Evolutionary conservation across 345 rosid species (phyloP), one percentile per base, ranked within the genome.

Genomic region (Hypericum androsaemum): DNA sequence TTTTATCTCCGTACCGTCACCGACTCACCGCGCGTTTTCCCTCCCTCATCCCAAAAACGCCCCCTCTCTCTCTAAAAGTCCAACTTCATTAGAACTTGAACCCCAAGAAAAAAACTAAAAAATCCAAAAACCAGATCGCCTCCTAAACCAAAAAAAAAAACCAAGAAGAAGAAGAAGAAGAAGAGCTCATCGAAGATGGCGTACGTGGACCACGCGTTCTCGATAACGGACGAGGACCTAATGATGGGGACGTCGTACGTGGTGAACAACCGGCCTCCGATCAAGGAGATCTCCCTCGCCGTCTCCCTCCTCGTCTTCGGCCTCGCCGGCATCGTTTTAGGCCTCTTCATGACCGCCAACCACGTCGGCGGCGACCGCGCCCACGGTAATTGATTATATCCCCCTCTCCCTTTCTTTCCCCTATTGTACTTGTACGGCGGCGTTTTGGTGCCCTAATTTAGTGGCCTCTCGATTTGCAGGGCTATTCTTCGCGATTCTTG

Each of bases 181-280:
- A 22, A 22, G 32, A 22, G 32, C 32, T 22, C 32, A 4, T 28
- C 51, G 67, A 72, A 65, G 54, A 89, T 90, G 98, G 96, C 98
- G 56, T 90, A 90, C 72, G 96, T 87, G 10, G 98, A 90, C 62
- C 96, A 87, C 50, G 96, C 96, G 11, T 90, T 90, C 78, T 90
- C 98, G 43, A 87, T 90, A 46, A 67, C 96, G 6, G 95, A 90
- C 73, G 98, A 90, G 68, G 96, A 87, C 56, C 69, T 84, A 36
- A 84, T 90, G 95, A 67, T 90, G 65, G 95, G 68, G 56, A 71
- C 69, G 5, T 62, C 89, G 0, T 79, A 84, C 63, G 56, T 79
- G 36, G 76, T 82, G 64, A 81, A 78, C 73, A 83, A 75, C 58
- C 73, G 85, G 11, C 96, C 98, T 10, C 98, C 98, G 13, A 69